Evolutionary conservation across 2,329 filamentous ascomycete genomes (phyloP).

Genomic region (Calonectria multiphialidica): DNA sequence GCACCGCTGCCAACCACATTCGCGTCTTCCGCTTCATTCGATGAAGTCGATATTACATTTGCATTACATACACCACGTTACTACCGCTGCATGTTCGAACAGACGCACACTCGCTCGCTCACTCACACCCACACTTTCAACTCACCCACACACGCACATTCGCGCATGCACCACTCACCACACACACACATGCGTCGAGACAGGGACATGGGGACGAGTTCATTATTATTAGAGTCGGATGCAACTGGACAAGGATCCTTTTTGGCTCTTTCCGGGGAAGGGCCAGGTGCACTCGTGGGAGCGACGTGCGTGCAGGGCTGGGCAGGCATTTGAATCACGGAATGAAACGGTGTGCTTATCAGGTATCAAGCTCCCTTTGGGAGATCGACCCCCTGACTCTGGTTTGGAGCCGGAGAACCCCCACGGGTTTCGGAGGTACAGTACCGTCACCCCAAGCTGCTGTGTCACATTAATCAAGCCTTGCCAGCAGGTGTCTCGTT

Average conservation of each 20-base stretch:
- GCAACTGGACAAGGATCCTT: slow-evolving; percentile 7
- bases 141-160: not conserved
- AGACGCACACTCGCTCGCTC: not conserved
- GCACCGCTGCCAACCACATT: not conserved
- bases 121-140: no score
- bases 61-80: not conserved
- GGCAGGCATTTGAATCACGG: slow-evolving; percentile 3
- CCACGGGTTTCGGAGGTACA: not conserved
- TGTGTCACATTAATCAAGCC: slow-evolving; percentile 13
- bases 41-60: not conserved
- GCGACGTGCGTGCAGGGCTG: slow-evolving; percentile 4
- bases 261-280: slow-evolving; percentile 7
- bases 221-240: not conserved
- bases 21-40: not conserved
- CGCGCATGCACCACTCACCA: not conserved
- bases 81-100: not conserved
- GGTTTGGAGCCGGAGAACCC: not conserved
- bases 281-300: slow-evolving; percentile 1
- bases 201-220: not conserved
- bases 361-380: not conserved
- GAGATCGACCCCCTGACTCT: slow-evolving; percentile 10
- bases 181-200: not conserved
- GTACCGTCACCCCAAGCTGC: not conserved
- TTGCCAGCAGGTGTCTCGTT: not conserved
- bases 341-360: slow-evolving; percentile 13